Base-by-base conservation (phyloP, 2,329 filamentous ascomycete species). In the Intubia oerlemansii region DNA sequence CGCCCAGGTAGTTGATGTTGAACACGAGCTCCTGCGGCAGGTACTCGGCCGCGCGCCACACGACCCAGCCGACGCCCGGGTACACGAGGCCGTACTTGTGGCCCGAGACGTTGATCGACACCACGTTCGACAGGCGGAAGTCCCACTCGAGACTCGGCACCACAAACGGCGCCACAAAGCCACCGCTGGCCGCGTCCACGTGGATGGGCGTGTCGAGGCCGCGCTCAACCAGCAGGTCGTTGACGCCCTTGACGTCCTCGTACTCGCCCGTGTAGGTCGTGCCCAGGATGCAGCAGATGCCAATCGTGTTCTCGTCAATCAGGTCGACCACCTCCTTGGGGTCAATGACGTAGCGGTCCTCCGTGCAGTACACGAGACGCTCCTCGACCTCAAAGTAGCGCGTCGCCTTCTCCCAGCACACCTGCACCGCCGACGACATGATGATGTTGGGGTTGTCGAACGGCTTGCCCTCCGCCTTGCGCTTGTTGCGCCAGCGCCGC, bases 1-100 rank as follows among this genome's bases (percentile, higher is more conserved):
- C 84, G 28, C 85, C 85, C 5, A 93, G 74, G 54, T 95, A 95
- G 63, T 93, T 93, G 65, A 95, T 93, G 62, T 92, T 93, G 67
- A 95, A 95, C 42, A 95, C 81, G 14, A 93, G 71, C 44, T 93
- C 84, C 46, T 85, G 64, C 7, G 85, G 85, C 3, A 92, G 64
- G 52, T 62, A 88, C 48, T 88, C 74, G 28, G 79, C 66, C 22
- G 70, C 66, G 27, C 84, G 70, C 82, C 84, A 93, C 39, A 93
- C 60, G 9, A 85, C 71, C 85, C 85, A 95, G 33, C 85, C 85
- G 10, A 95, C 79, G 48, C 85, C 84, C 1, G 84, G 84, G 47
- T 93, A 92, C 28, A 90, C 59, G 13, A 69, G 56, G 13, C 61
- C 59, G 38, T 67, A 67, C 34, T 93, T 93, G 61, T 93, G 85